Evolutionary conservation across 2,329 filamentous ascomycete species (phyloP).

Genomic region (Trichoderma brevicompactum): DNA sequence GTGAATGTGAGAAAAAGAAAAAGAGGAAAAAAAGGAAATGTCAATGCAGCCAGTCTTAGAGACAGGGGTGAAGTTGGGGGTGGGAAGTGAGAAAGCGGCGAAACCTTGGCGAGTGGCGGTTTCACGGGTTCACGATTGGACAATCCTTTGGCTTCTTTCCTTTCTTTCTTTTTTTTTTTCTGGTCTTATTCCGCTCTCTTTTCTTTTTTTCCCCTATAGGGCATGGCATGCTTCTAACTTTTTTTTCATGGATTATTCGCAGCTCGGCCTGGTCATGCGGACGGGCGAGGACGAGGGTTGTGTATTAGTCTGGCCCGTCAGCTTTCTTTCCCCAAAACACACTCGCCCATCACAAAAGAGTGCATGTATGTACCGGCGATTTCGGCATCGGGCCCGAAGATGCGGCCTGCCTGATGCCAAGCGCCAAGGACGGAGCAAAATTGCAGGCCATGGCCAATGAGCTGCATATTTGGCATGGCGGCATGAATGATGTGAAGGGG

Average conservation of each 20-base stretch:
- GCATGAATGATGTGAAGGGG: background rate
- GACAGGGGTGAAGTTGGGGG: no score
- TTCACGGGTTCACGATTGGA: constrained; percentile 5
- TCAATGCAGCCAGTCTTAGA: no score
- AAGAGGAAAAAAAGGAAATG: no score
- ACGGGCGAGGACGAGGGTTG: no score
- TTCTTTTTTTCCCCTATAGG: background rate
- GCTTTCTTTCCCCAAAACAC: background rate
- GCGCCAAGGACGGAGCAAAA: background rate
- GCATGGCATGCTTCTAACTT: no score
- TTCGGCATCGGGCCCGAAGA: constrained; percentile 24
- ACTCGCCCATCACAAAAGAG: background rate
- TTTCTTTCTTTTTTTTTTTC: background rate
- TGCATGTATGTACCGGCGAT: background rate
- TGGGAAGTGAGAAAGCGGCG: background rate
- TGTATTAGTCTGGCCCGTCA: background rate
- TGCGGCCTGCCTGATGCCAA: constrained; percentile 18
- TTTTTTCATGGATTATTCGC: no score
- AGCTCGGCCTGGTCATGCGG: no score
- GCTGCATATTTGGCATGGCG: background rate
- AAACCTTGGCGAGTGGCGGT: constrained; percentile 23
- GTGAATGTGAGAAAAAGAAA: background rate
- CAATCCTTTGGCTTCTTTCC: background rate
- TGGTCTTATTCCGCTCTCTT: background rate
- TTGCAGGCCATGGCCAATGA: constrained; percentile 12